phyloP scores from a whole-genome alignment of 495 filamentous ascomycete species.

The Penicillium atrosanguineum region DNA sequence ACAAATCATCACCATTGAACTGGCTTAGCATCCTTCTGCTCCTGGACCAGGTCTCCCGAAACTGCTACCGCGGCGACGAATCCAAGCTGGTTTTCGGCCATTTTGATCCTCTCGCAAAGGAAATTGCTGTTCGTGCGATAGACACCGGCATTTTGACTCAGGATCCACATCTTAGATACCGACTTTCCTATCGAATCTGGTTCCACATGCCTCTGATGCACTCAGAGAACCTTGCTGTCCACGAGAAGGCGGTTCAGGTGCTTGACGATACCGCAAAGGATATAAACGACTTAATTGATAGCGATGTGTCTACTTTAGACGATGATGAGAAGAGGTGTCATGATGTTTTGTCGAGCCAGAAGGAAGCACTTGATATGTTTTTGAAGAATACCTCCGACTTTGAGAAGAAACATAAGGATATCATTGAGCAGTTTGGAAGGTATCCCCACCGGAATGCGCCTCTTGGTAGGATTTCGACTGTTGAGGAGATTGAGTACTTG shows the following conservation, averaged over 20 bases:
- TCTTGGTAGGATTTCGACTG: slow-evolving; percentile 18
- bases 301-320: slow-evolving; percentile 6
- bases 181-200: slow-evolving; percentile 29
- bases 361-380: slow-evolving; percentile 10
- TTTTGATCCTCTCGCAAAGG: slow-evolving; percentile 30
- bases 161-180: slow-evolving; percentile 23
- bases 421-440: slow-evolving; percentile 28
- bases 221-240: slow-evolving; percentile 25
- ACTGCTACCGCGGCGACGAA: slow-evolving; percentile 31
- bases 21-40: slow-evolving; percentile 30
- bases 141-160: slow-evolving; percentile 11
- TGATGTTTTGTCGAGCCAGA: slow-evolving; percentile 8
- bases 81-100: slow-evolving; percentile 27
- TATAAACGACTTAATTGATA: slow-evolving; percentile 13
- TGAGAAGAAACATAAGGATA: slow-evolving; percentile 27
- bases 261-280: slow-evolving; percentile 22
- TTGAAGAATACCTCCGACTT: slow-evolving; percentile 16
- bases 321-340: slow-evolving; percentile 21
- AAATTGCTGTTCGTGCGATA: slow-evolving; percentile 23
- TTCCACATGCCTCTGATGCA: slow-evolving; percentile 37
- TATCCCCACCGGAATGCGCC: slow-evolving; percentile 27
- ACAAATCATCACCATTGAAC: slow-evolving; percentile 12
- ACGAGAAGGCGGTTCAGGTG: slow-evolving; percentile 20
- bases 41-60: slow-evolving; percentile 32
- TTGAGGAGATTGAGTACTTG: slow-evolving; percentile 23